Base-by-base conservation (phyloP, 2,329 filamentous ascomycete genomes). In the Beauveria sp. region DNA sequence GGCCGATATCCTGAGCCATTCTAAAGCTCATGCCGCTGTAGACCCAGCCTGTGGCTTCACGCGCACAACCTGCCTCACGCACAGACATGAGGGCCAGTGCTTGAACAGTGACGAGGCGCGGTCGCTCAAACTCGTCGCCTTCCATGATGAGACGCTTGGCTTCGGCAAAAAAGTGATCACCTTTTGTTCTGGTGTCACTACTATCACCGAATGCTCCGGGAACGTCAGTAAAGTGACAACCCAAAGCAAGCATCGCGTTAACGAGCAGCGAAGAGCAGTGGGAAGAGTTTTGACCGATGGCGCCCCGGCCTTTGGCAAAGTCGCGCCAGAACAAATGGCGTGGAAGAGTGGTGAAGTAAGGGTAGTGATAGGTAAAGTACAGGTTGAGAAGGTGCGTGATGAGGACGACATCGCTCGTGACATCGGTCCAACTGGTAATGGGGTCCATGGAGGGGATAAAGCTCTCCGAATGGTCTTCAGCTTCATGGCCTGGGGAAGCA, bases 311-410 rank as follows among this genome's bases (percentile, higher is more conserved):
- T 16, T 81, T 82, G 50, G 88, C 73, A 67, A 96, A 97, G 71
- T 97, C 92, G 47, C 88, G 83, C 70, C 90, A 92, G 71, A 99
- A 97, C 37, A 96, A 77, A 43, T 82, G 86, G 71, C 91, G 96
- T 14, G 92, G 93, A 7, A 97, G 79, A 0, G 90, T 94, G 4
- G 92, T 93, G 72, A 97, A 99, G 75, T 94, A 97, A 20, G 92
- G 88, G 73, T 97, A 97, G 74, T 97, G 94, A 89, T 93, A 97
- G 67, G 87, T 91, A 76, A 97, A 97, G 75, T 99, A 99, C 90
- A 97, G 92, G 69, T 92, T 93, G 70, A 99, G 85, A 20, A 99
- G 84, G 73, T 97, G 93, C 18, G 87, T 83, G 67, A 97, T 86
- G 51, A 96, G 80, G 59, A 89, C 84, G 26, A 86, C 81, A 71